Evolutionary conservation across 2,329 filamentous ascomycete genomes (phyloP).

Genomic region (Xylaria sp.): DNA sequence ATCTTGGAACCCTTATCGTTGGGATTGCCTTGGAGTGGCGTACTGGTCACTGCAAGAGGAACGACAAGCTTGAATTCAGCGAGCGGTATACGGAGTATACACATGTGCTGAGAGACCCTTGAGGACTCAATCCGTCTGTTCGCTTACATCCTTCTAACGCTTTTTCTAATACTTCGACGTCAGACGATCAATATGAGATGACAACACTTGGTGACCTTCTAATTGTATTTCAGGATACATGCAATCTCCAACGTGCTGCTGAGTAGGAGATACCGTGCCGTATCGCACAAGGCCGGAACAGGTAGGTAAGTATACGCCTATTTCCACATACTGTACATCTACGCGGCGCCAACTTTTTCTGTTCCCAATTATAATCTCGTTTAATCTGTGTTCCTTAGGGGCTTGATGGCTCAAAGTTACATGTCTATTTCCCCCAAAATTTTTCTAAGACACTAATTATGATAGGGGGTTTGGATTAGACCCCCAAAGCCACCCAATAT

Average conservation of each 20-base stretch:
- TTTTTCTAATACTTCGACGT: not conserved
- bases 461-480: not conserved
- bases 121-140: slow-evolving; percentile 1
- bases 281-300: not conserved
- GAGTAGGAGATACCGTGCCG: not conserved
- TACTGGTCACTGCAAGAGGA: not conserved
- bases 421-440: not conserved
- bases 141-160: slow-evolving; percentile 1
- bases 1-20: not conserved
- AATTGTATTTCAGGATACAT: not conserved
- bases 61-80: not conserved
- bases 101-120: not conserved
- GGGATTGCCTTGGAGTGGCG: not conserved
- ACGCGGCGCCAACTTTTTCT: not conserved
- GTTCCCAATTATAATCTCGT: slow-evolving; percentile 12
- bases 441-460: not conserved
- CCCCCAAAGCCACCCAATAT: not conserved
- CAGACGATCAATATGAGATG: slow-evolving; percentile 2
- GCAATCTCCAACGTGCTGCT: not conserved
- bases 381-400: not conserved
- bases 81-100: not conserved
- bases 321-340: not conserved
- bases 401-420: too few relatives aligned
- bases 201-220: not conserved
- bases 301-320: not conserved